Base-by-base conservation (phyloP, 805 yeast genomes). In the Metschnikowia similis region DNA sequence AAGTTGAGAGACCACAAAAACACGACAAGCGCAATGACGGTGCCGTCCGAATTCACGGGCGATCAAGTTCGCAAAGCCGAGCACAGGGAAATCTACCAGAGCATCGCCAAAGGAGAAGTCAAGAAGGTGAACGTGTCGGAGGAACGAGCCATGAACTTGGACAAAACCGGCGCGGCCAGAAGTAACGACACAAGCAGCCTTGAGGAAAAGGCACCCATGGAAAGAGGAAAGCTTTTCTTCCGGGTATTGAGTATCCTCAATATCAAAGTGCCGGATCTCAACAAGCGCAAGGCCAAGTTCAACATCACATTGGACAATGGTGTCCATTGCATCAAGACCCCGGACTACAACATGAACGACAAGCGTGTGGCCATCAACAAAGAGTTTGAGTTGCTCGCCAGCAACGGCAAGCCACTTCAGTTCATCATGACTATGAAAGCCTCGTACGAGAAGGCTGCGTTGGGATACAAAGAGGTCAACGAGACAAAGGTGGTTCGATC, bases 361-460 rank as follows among this genome's bases (percentile, higher is more conserved):
- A 56, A 63, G 16, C 58, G 59, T 31, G 66, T 76, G 34, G 51
- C 67, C 9, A 68, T 88, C 47, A 77, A 77, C 43, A 89, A 87
- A 60, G 97, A 91, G 61, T 89, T 89, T 64, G 97, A 89, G 65
- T 70, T 85, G 55, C 74, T 84, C 3, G 85, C 85, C 27, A 42
- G 47, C 9, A 30, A 31, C 13, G 82, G 79, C 16, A 81, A 77
- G 14, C 69, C 76, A 3, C 72, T 85, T 27, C 86, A 85, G 53
- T 72, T 91, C 40, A 77, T 83, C 36, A 66, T 91, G 41, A 89
- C 96, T 0, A 67, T 90, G 66, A 89, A 87, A 69, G 76, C 89
- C 45, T 69, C 73, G 10, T 85, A 84, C 61, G 71, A 76, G 28
- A 74, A 75, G 57, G 77, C 78, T 29, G 63, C 71, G 38, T 79